A percentile compares a stretch with the other conserved stretches of the same genome.
These are phyloP conservation scores for Plectosphaerella sp. DNA, from an alignment of 2,329 filamentous ascomycete species.

Conservation along the genomic window DNA sequence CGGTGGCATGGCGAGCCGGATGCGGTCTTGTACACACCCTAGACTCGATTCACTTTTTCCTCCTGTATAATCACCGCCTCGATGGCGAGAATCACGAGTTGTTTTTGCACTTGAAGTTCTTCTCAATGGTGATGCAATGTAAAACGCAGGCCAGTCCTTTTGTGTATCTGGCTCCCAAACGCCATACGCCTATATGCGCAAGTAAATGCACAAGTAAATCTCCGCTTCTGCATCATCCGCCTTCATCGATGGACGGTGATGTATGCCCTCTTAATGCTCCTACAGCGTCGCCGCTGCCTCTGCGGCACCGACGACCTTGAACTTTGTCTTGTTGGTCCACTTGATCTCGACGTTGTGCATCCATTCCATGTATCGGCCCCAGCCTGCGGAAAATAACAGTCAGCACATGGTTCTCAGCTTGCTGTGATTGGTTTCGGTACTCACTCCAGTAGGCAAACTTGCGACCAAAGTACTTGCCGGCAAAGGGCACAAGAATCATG, in stretches of 20 bases:
- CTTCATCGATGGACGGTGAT: not conserved
- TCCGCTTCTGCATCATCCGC: not conserved
- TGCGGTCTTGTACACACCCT: not conserved
- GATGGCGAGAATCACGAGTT: not conserved
- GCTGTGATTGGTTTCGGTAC: slow-evolving; percentile 18
- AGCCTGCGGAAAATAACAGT: slow-evolving; percentile 53
- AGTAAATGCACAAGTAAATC: slow-evolving; percentile 2
- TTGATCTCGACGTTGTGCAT: slow-evolving; percentile 74
- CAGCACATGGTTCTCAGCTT: slow-evolving; percentile 11
- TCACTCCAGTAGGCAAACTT: slow-evolving; percentile 96
- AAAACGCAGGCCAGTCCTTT: not conserved
- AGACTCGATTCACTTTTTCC: not conserved
- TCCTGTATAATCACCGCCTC: not conserved
- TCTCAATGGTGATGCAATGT: not conserved
- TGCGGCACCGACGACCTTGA: slow-evolving; percentile 59
- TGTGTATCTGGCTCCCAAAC: not conserved
- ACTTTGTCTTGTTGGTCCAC: slow-evolving; percentile 58
- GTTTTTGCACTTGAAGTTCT: not conserved
- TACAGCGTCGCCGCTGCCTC: slow-evolving; percentile 55
- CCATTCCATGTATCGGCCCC: slow-evolving; percentile 94
- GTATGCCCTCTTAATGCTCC: slow-evolving; percentile 4
- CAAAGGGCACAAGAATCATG: slow-evolving; percentile 90
- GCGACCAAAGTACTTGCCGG: slow-evolving; percentile 91
- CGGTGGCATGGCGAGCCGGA: too few relatives aligned
- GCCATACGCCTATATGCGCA: not conserved